Conservation (phyloP, 2,329 filamentous ascomycete species). For the Aureobasidium leucospermi region DNA sequence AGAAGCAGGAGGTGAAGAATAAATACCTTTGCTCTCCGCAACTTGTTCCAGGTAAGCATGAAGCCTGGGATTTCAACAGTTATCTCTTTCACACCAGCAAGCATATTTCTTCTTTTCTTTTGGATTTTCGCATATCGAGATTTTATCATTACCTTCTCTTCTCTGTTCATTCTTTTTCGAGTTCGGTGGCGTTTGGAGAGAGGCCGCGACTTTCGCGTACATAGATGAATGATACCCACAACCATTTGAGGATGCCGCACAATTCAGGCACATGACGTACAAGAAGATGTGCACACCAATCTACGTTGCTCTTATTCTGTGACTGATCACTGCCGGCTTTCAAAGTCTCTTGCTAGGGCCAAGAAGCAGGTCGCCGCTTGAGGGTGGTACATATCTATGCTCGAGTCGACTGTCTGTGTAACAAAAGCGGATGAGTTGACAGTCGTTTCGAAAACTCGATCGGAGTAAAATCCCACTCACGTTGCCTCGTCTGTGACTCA, state of each 20-base stretch:
- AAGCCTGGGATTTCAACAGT: not conserved
- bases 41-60: not conserved
- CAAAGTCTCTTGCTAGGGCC: not conserved
- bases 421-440: not conserved
- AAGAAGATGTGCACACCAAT: not conserved
- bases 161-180: not conserved
- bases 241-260: not conserved
- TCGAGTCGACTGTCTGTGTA: not conserved
- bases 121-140: not conserved
- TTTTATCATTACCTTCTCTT: not conserved
- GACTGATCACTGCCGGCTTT: not conserved
- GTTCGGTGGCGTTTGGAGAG: not conserved
- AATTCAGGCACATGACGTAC: slow-evolving; percentile 7
- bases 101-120: not conserved
- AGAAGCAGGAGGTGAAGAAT: not conserved
- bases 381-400: not conserved
- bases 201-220: not conserved
- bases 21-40: not conserved
- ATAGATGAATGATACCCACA: slow-evolving; percentile 7
- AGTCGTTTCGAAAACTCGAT: not conserved
- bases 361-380: not conserved
- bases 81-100: not conserved
- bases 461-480: not conserved
- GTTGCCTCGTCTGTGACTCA: not conserved
- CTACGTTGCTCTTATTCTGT: not conserved